These are phyloP conservation scores for Diaporthe citrichinensis DNA, from an alignment of 2,329 filamentous ascomycete genomes.

Conservation along the genomic window DNA sequence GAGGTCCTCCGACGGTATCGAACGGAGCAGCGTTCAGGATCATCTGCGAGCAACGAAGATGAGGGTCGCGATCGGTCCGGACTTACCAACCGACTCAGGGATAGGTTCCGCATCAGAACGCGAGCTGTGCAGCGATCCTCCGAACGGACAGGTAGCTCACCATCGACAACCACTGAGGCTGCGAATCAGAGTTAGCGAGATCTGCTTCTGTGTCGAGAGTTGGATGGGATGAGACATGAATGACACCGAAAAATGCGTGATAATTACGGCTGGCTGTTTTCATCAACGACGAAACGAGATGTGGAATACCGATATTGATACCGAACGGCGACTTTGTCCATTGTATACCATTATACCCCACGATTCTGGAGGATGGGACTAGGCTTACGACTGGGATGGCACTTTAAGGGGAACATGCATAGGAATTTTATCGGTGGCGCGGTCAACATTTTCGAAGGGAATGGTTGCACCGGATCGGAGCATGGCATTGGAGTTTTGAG, in stretches of 20 bases:
- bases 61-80: slow-evolving; percentile 57
- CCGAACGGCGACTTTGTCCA: slow-evolving; percentile 4
- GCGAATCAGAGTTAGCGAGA: slow-evolving; percentile 10
- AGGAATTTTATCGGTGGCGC: not conserved
- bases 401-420: slow-evolving; percentile 1
- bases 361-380: slow-evolving; percentile 15
- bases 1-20: slow-evolving; percentile 68
- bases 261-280: slow-evolving; percentile 27
- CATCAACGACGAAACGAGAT: slow-evolving; percentile 11
- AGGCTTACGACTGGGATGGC: not conserved
- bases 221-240: not conserved
- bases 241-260: slow-evolving; percentile 17
- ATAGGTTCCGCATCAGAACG: slow-evolving; percentile 67
- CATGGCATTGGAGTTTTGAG: slow-evolving; percentile 31
- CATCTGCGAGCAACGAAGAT: slow-evolving; percentile 43
- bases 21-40: slow-evolving; percentile 53
- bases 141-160: slow-evolving; percentile 32
- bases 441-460: not conserved
- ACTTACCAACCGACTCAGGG: slow-evolving; percentile 65
- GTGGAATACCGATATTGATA: slow-evolving; percentile 2
- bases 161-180: slow-evolving; percentile 24
- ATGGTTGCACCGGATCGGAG: not conserved
- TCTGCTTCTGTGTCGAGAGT: slow-evolving; percentile 1
- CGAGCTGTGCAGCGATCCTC: slow-evolving; percentile 49
- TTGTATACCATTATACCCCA: slow-evolving; percentile 30